Evolutionary conservation across 176 grass and related monocot genomes (phyloP).

Genomic region (Bromus sterilis): DNA sequence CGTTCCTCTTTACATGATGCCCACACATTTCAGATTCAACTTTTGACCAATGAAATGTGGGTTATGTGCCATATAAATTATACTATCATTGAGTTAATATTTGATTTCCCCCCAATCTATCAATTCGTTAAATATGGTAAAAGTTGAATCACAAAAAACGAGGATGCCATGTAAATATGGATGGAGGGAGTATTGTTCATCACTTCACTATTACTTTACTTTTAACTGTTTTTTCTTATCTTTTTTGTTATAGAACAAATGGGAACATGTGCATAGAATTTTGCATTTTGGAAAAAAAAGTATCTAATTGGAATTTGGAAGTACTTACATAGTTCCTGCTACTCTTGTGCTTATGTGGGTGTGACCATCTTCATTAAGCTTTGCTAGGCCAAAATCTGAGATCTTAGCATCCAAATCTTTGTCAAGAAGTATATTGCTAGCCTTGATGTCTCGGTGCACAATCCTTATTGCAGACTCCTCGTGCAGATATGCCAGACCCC

Average conservation of each 20-base stretch:
- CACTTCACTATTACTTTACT: background rate
- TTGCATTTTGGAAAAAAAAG: background rate
- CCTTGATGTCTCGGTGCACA: slow-evolving; percentile 97
- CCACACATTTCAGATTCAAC: background rate
- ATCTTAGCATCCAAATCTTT: slow-evolving; percentile 84
- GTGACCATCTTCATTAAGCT: slow-evolving; percentile 84
- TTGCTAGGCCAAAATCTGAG: slow-evolving; percentile 94
- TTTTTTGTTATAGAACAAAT: background rate
- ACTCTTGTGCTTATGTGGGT: slow-evolving; percentile 88
- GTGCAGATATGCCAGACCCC: slow-evolving; percentile 77
- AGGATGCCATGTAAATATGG: background rate
- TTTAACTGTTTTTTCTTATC: slow-evolving; percentile 14
- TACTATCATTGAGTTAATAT: background rate
- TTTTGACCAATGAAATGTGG: background rate
- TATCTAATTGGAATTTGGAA: background rate
- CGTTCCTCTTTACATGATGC: background rate
- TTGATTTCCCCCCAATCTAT: background rate
- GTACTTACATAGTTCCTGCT: slow-evolving; percentile 88
- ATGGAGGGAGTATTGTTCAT: background rate
- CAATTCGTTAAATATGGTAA: background rate
- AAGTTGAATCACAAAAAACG: background rate
- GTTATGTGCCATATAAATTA: background rate
- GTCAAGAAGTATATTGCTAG: slow-evolving; percentile 94
- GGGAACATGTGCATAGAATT: background rate
- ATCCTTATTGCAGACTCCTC: slow-evolving; percentile 83